Conservation (phyloP, 106 monocot species). For the Chionographis japonica region DNA sequence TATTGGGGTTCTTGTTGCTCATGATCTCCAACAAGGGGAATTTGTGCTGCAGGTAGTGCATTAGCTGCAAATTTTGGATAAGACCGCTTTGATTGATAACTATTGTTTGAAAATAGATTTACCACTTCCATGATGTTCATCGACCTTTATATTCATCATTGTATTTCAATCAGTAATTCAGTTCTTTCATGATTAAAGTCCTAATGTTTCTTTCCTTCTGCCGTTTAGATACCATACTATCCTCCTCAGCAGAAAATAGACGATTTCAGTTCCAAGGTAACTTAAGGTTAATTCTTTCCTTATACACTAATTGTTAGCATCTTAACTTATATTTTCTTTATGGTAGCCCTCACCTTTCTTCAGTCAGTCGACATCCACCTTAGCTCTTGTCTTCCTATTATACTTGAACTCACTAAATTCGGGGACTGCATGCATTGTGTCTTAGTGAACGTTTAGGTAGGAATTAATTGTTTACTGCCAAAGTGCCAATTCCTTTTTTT, state of each 20-base stretch:
- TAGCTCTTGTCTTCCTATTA: too few species aligned
- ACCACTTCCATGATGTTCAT: not conserved
- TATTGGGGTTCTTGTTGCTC: conserved; percentile 95
- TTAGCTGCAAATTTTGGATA: not conserved
- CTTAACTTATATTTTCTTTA: not conserved
- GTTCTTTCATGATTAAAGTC: not conserved
- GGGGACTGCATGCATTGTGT: too few species aligned
- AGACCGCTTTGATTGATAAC: conserved; percentile 4
- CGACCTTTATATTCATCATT: not conserved
- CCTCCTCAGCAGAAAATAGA: conserved; percentile 89
- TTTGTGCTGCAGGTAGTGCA: conserved; percentile 93
- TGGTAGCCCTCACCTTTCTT: not conserved
- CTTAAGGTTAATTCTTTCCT: not conserved
- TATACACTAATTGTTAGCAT: not conserved
- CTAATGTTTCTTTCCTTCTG: conserved; percentile 20
- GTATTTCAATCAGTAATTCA: too few species aligned
- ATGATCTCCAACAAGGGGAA: conserved; percentile 86
- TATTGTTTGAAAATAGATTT: conserved; percentile 6
- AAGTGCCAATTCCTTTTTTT: too few species aligned
- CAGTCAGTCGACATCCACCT: too few species aligned
- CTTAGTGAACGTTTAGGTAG: too few species aligned
- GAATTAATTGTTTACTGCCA: too few species aligned
- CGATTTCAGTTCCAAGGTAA: conserved; percentile 77
- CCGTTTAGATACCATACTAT: conserved; percentile 83
- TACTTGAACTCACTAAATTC: too few species aligned